A percentile compares a stretch with the other conserved stretches of the same genome.
Evolutionary conservation across 768 basidiomycete genomes (phyloP).

Genomic region (Russula brevipes): DNA sequence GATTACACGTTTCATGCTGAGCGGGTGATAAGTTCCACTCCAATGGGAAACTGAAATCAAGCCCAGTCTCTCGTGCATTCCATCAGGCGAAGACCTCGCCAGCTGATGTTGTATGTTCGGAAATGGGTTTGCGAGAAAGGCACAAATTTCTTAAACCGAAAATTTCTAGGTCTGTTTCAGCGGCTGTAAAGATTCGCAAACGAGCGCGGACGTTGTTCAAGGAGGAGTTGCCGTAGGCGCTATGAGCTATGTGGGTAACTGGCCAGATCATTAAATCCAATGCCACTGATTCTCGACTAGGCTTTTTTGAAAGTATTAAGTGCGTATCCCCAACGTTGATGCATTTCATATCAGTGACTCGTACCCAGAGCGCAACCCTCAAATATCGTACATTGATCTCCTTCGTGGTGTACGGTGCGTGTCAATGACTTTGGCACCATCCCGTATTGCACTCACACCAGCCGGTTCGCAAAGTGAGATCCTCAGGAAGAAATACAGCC

Average conservation of each 20-base stretch:
- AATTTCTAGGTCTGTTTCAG: slow-evolving; percentile 69
- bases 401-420: slow-evolving; percentile 18
- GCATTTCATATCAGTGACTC: not conserved
- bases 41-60: slow-evolving; percentile 31
- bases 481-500: slow-evolving; percentile 54
- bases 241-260: slow-evolving; percentile 63
- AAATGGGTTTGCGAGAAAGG: not conserved
- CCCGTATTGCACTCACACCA: not conserved
- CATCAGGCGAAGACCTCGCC: slow-evolving; percentile 51
- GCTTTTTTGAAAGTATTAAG: slow-evolving; percentile 57
- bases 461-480: slow-evolving; percentile 39
- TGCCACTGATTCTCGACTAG: slow-evolving; percentile 26
- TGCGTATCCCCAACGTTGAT: slow-evolving; percentile 29
- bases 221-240: slow-evolving; percentile 65
- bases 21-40: slow-evolving; percentile 29
- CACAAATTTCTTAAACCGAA: slow-evolving; percentile 11
- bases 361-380: slow-evolving; percentile 36
- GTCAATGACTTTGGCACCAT: not conserved
- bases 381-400: slow-evolving; percentile 24
- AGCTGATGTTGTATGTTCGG: slow-evolving; percentile 72
- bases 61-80: slow-evolving; percentile 28
- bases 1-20: not conserved
- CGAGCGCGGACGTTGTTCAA: slow-evolving; percentile 73
- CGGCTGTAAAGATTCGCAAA: slow-evolving; percentile 76
- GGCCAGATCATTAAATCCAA: not conserved